Conservation (phyloP, 2,329 filamentous ascomycete species). For the Botrytis medusae region DNA sequence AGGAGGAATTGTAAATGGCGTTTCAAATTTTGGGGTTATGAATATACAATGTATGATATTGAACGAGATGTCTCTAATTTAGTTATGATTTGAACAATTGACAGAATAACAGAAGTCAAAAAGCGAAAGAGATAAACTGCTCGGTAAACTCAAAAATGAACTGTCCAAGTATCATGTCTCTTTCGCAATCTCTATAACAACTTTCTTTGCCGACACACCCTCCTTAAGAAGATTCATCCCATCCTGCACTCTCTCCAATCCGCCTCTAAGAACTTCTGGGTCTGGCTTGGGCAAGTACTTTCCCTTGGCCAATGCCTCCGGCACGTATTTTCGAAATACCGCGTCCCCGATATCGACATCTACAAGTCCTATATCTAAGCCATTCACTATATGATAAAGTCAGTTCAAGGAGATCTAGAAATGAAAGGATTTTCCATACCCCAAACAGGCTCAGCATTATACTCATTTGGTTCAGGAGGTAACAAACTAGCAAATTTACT, state of each 20-base stretch:
- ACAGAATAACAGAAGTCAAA: neutral
- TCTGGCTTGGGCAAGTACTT: slow-evolving; percentile 44
- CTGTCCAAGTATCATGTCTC: neutral
- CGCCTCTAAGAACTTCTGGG: slow-evolving; percentile 44
- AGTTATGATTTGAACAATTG: neutral
- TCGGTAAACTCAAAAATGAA: neutral
- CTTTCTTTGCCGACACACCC: slow-evolving; percentile 46
- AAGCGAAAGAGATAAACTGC: neutral
- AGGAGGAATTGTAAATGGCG: neutral
- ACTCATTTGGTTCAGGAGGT: slow-evolving; percentile 26
- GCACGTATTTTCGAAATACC: slow-evolving; percentile 45
- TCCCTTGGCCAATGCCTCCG: slow-evolving; percentile 42
- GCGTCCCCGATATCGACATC: slow-evolving; percentile 38
- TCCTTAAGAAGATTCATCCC: slow-evolving; percentile 43
- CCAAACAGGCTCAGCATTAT: slow-evolving; percentile 27
- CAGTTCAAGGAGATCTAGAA: slow-evolving; percentile 14
- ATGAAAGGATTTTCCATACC: too few relatives aligned
- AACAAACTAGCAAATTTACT: slow-evolving; percentile 28
- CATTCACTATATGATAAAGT: slow-evolving; percentile 30
- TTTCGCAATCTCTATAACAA: slow-evolving; percentile 41
- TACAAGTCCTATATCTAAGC: slow-evolving; percentile 33
- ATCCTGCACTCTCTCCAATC: slow-evolving; percentile 45
- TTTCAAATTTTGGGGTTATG: neutral
- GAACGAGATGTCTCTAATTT: neutral
- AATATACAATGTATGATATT: neutral